Evolutionary conservation across 805 yeast genomes (phyloP), one percentile per base, ranked within the genome.

Genomic region (Saccharomycopsis sp.): DNA sequence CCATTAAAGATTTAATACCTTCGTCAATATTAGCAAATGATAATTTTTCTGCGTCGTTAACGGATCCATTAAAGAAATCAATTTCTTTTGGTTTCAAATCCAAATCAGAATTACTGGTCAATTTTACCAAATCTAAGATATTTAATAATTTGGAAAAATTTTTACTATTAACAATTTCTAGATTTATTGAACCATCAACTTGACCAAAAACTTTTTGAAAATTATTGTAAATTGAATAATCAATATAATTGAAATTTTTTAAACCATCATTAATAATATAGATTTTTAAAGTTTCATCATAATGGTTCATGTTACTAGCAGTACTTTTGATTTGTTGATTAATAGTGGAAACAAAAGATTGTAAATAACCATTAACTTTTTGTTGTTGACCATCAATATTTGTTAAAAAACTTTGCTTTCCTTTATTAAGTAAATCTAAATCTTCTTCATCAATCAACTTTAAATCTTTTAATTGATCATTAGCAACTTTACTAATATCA

Each of bases 21-120:
- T 76, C 74, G 23, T 86, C 95, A 51, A 89, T 68, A 54, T 86
- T 88, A 3, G 96, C 97, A 52, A 74, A 69, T 31, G 94, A 81
- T 44, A 92, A 70, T 57, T 92, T 89, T 52, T 83, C 94, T 12
- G 92, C 96, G 57, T 86, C 94, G 33, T 76, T 71, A 1, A 76
- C 52, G 48, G 81, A 80, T 6, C 96, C 96, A 17, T 69, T 63
- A 55, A 87, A 85, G 50, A 83, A 57, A 47, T 80, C 79, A 51
- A 89, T 69, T 36, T 73, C 72, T 23, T 70, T 66, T 43, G 56
- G 55, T 45, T 37, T 42, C 40, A 42, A 39, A 51, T 31, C 48
- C 23, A 31, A 5, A 21, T 49, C 55, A 43, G 49, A 50, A 14
- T 49, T 47, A n/a, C n/a, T n/a, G 30, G 50, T 48, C 35, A 47